Evolutionary conservation across 2,329 filamentous ascomycete species (phyloP).

Genomic region (Cladophialophora carrionii): DNA sequence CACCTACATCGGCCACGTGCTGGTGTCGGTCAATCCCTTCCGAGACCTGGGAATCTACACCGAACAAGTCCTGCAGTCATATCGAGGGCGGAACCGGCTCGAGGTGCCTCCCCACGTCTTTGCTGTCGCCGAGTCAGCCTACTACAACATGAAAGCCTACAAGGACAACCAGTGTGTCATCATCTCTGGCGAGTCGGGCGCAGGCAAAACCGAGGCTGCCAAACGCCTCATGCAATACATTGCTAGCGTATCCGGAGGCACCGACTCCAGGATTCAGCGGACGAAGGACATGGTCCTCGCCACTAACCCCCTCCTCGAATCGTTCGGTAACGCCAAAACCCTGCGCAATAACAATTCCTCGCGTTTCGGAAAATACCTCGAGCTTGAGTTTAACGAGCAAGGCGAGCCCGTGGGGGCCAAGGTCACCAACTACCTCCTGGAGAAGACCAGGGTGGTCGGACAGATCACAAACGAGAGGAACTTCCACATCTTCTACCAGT

Average conservation of each 20-base stretch:
- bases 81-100: conserved; percentile 94
- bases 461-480: conserved; percentile 96
- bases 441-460: conserved; percentile 92
- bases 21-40: conserved; percentile 99
- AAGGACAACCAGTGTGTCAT: conserved; percentile 99
- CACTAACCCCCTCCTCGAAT: conserved; percentile 94
- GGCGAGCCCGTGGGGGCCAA: conserved; percentile 95
- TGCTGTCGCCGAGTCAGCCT: conserved; percentile 90
- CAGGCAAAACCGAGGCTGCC: conserved; percentile 96
- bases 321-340: conserved; percentile 98
- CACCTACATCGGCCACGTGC: conserved; percentile 98
- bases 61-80: conserved; percentile 87
- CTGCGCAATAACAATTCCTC: conserved; percentile 98
- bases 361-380: conserved; percentile 95
- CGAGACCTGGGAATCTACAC: conserved; percentile 98
- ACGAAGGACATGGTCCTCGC: conserved; percentile 99
- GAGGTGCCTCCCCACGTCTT: conserved; percentile 95
- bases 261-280: conserved; percentile 83
- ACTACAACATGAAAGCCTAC: conserved; percentile 99
- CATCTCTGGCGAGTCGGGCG: conserved; percentile 97
- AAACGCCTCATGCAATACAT: conserved; percentile 99
- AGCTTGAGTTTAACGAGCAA: conserved; percentile 89
- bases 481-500: conserved; percentile 99
- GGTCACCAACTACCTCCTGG: conserved; percentile 96
- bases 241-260: conserved; percentile 88